Evolutionary conservation across 2,329 filamentous ascomycete species (phyloP), one percentile per base, ranked within the genome.

Genomic region (Cercospora zeae-maydis): DNA sequence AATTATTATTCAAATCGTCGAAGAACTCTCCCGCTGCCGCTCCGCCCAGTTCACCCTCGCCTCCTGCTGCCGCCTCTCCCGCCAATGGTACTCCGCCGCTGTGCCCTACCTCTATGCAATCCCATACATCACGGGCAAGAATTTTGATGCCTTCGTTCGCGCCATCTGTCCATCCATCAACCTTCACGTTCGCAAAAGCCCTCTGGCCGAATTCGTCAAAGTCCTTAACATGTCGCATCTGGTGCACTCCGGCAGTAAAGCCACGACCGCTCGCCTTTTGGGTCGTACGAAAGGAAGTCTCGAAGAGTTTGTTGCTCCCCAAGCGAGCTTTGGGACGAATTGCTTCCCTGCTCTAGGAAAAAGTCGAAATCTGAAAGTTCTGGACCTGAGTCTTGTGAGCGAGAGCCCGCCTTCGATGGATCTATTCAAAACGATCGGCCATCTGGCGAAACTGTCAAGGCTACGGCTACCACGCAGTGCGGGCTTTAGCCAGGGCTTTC

Each of bases 191-290:
- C 80, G 80, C 33, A 80, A 79, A 60, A 80, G 78, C 56, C 79
- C 80, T 13, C 67, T 82, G 42, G 80, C 81, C 0, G 74, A 74
- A n/a, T 73, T 85, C 49, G 81, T 88, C 13, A 79, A 79, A 36
- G 71, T 75, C 10, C 76, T 88, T 37, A 78, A 86, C 68, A 78
- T 88, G 73, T 78, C 78, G 10, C 67, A 73, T 42, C 79, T 88
- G 14, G 84, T 87, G 2, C 84, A 88, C 67, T 82, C 87, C 67
- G 83, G 83, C 64, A 82, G 78, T 61, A 85, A 83, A 67, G 83
- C 82, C 55, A 73, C 81, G 9, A 87, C 85, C 0, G 83, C 84
- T 19, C 80, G 84, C 33, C 73, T 88, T 7, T 75, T 88, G 2
- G 79, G 82, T 24, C 77, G 83, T 55, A 80, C 83, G 1, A 86